Percentiles rank a stretch among this genome's conserved stretches.
Conservation (phyloP, 106 monocot species). For the Dendrobium nobile region DNA sequence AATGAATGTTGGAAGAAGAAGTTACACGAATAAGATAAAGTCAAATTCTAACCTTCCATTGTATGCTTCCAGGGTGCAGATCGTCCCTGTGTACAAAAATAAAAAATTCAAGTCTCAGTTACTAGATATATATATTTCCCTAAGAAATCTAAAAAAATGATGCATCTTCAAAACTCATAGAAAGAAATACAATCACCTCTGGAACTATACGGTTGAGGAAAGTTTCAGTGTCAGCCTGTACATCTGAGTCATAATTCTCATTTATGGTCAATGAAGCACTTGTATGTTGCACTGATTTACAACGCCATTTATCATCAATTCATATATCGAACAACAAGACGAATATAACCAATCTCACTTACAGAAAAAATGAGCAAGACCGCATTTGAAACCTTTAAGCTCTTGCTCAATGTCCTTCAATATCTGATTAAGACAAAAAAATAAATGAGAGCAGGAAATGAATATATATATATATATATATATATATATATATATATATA, state of each 20-base stretch:
- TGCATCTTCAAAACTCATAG: neutral
- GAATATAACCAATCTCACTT: constrained; percentile 20
- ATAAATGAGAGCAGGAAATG: neutral
- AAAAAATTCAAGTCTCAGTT: neutral
- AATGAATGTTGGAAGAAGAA: neutral
- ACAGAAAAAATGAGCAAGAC: constrained; percentile 96
- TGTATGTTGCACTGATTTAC: constrained; percentile 80
- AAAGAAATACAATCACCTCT: constrained; percentile 43
- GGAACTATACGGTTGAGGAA: constrained; percentile 86
- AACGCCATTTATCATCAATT: neutral
- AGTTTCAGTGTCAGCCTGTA: constrained; percentile 91
- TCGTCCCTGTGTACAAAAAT: constrained; percentile 49
- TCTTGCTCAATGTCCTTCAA: constrained; percentile 73
- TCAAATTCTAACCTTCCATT: constrained; percentile 60
- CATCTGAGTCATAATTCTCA: constrained; percentile 98
- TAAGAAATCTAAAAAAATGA: neutral
- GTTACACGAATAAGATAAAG: neutral
- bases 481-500: constrained; percentile 1
- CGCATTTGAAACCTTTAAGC: constrained; percentile 77
- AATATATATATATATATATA: constrained; percentile 1
- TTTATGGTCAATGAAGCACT: constrained; percentile 98
- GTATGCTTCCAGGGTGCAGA: constrained; percentile 99
- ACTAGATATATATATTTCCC: neutral
- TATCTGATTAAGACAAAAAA: constrained; percentile 37
- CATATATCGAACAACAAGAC: neutral